Evolutionary conservation across 2,329 filamentous ascomycete species (phyloP), one percentile per base, ranked within the genome.

Genomic region (Nannizziopsis arthrosporioides): DNA sequence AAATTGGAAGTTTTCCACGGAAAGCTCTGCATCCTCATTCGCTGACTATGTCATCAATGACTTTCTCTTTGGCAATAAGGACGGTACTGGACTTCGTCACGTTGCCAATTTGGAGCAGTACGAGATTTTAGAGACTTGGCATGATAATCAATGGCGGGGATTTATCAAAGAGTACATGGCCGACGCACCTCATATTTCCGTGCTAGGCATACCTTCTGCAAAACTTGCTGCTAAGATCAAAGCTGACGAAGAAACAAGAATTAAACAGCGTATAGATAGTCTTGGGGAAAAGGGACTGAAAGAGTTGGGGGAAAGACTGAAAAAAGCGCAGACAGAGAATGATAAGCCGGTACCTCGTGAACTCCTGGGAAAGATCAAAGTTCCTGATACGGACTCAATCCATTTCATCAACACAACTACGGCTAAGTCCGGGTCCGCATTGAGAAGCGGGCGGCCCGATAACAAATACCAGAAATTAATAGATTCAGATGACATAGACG

Each of bases 371-470:
- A 73, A 78, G 47, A 94, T 93, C 72, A 72, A 78, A 37, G 85
- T 96, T 9, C 92, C 92, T 0, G 77, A 81, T 30, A 85, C 86
- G 0, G 85, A 93, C 7, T 94, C 88, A 0, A 95, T 98, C 43
- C 87, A 94, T 62, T 96, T 98, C 66, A 93, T 95, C 57, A 77
- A 88, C 54, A 92, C 88, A 0, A 80, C 77, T 5, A 93, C 88
- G 14, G 92, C 89, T 31, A 79, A 88, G 19, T 83, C 85, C 41
- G 92, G 92, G 27, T 69, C 81, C 51, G 92, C 89, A 11, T 77
- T 81, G 57, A 74, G 78, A 53, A 69, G 88, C 42, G 89, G 88
- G 0, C 68, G 74, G 18, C 72, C 76, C 0, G 68, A 80, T 27
- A 90, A 86, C 55, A 64, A 75, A 3, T 78, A 86, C 3, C 92